Evolutionary conservation across 208 protist species (phyloP).

Genomic region (Phytomonas sp.): DNA sequence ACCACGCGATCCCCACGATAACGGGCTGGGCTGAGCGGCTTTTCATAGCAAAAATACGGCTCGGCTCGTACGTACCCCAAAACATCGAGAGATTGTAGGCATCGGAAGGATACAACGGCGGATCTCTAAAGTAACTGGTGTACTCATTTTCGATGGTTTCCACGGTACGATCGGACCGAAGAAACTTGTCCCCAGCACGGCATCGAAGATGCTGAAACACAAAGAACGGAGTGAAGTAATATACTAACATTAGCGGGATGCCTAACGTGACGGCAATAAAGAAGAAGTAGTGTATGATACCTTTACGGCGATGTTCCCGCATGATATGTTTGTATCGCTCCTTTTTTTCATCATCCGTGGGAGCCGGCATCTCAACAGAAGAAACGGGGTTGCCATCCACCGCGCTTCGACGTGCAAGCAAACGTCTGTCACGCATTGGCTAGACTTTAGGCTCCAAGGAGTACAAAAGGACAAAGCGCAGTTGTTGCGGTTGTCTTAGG

Average conservation of each 20-base stretch:
- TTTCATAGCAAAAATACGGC: slow-evolving; percentile 73
- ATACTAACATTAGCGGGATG: slow-evolving; percentile 43
- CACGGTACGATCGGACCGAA: slow-evolving; percentile 43
- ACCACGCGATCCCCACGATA: slow-evolving; percentile 75
- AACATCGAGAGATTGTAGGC: slow-evolving; percentile 68
- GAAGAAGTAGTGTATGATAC: slow-evolving; percentile 32
- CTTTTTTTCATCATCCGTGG: slow-evolving; percentile 21
- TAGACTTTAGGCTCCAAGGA: background rate
- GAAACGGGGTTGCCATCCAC: slow-evolving; percentile 3
- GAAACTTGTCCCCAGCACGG: slow-evolving; percentile 33
- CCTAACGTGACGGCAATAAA: slow-evolving; percentile 54
- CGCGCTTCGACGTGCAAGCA: slow-evolving; percentile 6
- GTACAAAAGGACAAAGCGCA: background rate
- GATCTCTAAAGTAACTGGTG: slow-evolving; percentile 37
- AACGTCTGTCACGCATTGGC: slow-evolving; percentile 21
- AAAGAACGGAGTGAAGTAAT: slow-evolving; percentile 73
- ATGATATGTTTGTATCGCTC: slow-evolving; percentile 14
- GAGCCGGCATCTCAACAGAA: slow-evolving; percentile 24
- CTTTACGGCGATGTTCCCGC: slow-evolving; percentile 17
- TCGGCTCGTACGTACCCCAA: slow-evolving; percentile 84
- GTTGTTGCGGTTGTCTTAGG: background rate
- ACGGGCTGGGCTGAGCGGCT: slow-evolving; percentile 50
- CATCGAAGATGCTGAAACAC: slow-evolving; percentile 67
- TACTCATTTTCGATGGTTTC: slow-evolving; percentile 48
- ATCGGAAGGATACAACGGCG: slow-evolving; percentile 52